Conservation (phyloP, 129 eudicot genomes). For the Artemisia tridentata region DNA sequence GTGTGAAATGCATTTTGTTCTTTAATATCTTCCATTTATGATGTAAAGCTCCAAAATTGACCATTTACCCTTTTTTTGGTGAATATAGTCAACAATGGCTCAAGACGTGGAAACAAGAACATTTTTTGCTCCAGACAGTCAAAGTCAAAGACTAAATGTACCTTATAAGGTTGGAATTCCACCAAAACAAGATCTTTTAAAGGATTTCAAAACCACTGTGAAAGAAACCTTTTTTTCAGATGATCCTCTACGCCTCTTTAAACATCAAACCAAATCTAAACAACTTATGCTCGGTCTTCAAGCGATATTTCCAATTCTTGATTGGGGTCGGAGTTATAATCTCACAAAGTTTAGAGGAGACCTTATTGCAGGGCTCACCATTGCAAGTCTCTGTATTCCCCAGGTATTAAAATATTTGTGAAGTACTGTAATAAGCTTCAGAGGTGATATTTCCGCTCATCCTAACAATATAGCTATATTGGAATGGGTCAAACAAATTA, state of each 20-base stretch:
- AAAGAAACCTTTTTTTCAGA: conserved; percentile 80
- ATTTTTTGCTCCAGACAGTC: conserved; percentile 34
- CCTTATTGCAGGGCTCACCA: conserved; percentile 76
- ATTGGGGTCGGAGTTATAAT: conserved; percentile 69
- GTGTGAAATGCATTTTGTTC: neutral
- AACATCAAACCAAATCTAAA: conserved; percentile 61
- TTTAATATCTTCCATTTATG: neutral
- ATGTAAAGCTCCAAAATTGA: neutral
- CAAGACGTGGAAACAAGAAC: conserved; percentile 35
- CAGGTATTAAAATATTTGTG: conserved; percentile 41
- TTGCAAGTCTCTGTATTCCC: conserved; percentile 89
- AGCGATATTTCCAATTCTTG: conserved; percentile 84
- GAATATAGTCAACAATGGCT: conserved; percentile 38
- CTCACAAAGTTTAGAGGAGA: conserved; percentile 71
- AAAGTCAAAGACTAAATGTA: conserved; percentile 23
- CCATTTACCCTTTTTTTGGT: conserved; percentile 11
- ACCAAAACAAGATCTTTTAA: conserved; percentile 62
- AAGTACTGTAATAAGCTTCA: neutral
- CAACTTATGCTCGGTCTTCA: conserved; percentile 61
- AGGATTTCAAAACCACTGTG: conserved; percentile 50
- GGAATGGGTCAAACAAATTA: neutral
- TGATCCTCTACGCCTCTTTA: conserved; percentile 78
- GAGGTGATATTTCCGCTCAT: too few species aligned
- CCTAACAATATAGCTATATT: neutral
- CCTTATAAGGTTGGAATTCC: conserved; percentile 81